Percentiles rank a stretch among this genome's conserved stretches.
These are phyloP conservation scores for Ammopiptanthus mongolicus DNA, from an alignment of 306 rosid species.

Conservation along the genomic window DNA sequence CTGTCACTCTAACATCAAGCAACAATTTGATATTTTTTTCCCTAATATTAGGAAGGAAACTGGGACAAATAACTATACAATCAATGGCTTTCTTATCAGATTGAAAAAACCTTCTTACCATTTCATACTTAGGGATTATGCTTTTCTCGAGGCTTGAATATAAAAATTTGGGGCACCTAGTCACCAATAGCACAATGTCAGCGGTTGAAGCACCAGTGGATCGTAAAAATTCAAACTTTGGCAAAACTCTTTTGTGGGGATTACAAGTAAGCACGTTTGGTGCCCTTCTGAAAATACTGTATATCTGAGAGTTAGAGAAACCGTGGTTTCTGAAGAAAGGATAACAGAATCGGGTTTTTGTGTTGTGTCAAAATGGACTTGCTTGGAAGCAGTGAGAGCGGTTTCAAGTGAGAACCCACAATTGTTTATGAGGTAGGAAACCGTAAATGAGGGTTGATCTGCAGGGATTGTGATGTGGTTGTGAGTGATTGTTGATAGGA, in stretches of 20 bases:
- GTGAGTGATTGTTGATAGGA: not conserved
- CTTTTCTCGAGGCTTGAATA: not conserved
- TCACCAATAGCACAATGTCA: not conserved
- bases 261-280: not conserved
- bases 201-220: constrained; percentile 19
- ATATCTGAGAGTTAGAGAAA: not conserved
- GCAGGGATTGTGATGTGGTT: not conserved
- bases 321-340: not conserved
- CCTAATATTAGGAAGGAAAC: not conserved
- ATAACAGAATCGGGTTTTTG: constrained; percentile 16
- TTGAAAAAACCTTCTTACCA: not conserved
- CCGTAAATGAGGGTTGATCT: not conserved
- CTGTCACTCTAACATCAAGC: not conserved
- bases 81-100: not conserved
- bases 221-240: constrained; percentile 14
- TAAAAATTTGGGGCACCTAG: not conserved
- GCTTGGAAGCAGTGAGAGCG: constrained; percentile 19
- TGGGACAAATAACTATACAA: not conserved
- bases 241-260: not conserved
- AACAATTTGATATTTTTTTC: not conserved
- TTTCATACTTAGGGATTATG: not conserved
- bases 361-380: constrained; percentile 13
- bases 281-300: not conserved
- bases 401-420: constrained; percentile 15
- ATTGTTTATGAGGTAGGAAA: constrained; percentile 29